phyloP scores from a whole-genome alignment of 495 filamentous ascomycete species.

The Penicillium argentinense region DNA sequence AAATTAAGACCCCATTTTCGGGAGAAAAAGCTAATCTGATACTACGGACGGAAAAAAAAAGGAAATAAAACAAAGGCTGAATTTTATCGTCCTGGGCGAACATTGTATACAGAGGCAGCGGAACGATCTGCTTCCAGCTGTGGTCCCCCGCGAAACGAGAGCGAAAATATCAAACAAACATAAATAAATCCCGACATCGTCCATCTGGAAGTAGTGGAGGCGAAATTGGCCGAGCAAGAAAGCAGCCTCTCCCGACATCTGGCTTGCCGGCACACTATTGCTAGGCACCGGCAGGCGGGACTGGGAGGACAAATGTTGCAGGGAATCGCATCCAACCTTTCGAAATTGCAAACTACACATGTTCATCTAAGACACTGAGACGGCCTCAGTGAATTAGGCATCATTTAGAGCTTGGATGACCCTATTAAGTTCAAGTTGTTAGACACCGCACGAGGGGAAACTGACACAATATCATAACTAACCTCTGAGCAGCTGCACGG shows the following conservation, averaged over 20 bases:
- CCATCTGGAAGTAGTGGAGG: constrained; percentile 13
- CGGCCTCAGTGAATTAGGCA: constrained; percentile 30
- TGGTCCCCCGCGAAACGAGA: no score
- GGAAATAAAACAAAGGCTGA: not conserved
- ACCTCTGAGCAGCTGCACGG: constrained; percentile 43
- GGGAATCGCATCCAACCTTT: constrained; percentile 34
- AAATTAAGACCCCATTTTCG: no score
- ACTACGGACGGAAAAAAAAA: constrained; percentile 8
- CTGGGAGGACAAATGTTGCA: constrained; percentile 23
- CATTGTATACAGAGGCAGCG: constrained; percentile 1
- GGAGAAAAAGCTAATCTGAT: no score
- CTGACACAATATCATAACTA: no score
- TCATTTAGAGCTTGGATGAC: constrained; percentile 48
- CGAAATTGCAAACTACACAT: constrained; percentile 35
- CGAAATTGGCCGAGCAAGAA: constrained; percentile 19
- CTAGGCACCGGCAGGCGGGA: no score
- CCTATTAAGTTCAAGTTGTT: constrained; percentile 25
- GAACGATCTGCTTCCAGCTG: no score
- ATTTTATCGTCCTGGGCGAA: not conserved
- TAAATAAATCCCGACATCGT: constrained; percentile 1
- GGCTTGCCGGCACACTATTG: constrained; percentile 24
- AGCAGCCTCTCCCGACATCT: constrained; percentile 21
- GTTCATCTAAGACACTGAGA: constrained; percentile 29
- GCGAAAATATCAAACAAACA: constrained; percentile 4
- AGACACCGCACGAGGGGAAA: no score